A percentile compares a stretch with the other conserved stretches of the same genome.
phyloP scores from a whole-genome alignment of 805 yeast species.

The Monosporozyma aquatica region DNA sequence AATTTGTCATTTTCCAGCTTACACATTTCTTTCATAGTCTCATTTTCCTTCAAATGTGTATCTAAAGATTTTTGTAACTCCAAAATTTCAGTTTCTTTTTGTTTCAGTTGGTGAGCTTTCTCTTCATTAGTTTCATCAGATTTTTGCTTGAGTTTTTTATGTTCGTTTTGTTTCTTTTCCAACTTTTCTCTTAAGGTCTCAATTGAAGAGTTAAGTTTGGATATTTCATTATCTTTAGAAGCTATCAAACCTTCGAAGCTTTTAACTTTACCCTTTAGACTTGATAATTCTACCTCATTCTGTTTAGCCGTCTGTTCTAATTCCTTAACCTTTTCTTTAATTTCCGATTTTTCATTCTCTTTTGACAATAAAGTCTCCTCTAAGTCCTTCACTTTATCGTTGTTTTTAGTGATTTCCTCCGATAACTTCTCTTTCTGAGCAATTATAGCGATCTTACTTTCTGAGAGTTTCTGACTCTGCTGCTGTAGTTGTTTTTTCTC shows the following conservation, averaged over 20 bases:
- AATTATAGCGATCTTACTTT: neutral
- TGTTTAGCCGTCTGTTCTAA: conserved; percentile 5
- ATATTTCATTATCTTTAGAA: neutral
- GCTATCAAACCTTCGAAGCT: neutral
- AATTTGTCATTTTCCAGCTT: neutral
- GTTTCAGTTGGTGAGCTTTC: neutral
- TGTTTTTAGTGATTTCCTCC: neutral
- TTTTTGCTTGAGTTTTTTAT: neutral
- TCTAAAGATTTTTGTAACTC: neutral
- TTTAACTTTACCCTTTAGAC: neutral
- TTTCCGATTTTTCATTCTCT: neutral
- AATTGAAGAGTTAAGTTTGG: neutral
- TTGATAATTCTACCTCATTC: conserved; percentile 3
- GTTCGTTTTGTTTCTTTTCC: neutral
- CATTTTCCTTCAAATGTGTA: neutral
- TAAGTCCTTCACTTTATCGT: neutral
- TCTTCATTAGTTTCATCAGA: neutral
- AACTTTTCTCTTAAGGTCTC: neutral
- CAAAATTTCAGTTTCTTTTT: neutral
- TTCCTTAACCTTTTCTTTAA: neutral
- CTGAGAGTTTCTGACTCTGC: neutral
- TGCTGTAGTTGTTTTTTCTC: neutral
- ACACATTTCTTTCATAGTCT: neutral
- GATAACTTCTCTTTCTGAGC: neutral
- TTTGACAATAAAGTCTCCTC: conserved; percentile 1